Evolutionary conservation across 2,329 filamentous ascomycete species (phyloP), one percentile per base, ranked within the genome.

Genomic region (Nemania sp.): DNA sequence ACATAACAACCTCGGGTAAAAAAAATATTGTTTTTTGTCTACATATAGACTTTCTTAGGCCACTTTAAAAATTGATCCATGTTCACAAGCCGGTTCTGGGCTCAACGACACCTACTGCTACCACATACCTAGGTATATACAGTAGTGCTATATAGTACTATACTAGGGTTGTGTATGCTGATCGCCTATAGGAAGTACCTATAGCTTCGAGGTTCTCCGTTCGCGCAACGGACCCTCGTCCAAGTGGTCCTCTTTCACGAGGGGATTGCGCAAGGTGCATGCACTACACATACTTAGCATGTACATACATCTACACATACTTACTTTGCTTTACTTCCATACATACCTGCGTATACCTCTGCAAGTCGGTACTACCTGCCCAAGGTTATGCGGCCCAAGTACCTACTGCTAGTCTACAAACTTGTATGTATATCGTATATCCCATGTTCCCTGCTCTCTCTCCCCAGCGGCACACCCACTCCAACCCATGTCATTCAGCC

Each of bases 401-500:
- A n/a, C n/a, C n/a, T n/a, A n/a, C n/a, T n/a, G n/a, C n/a, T n/a
- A n/a, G n/a, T n/a, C n/a, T n/a, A 41, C 8, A 5, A 41, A 11
- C 3, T 11, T 41, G 15, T 11, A n/a, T 6, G 45, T 53, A 24
- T 20, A 43, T 54, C 10, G 29, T 41, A 32, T 45, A 53, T 45
- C 41, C 57, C 62, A 63, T 64, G 65, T 60, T 38, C 60, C 62
- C 55, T 67, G 62, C 49, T 47, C 60, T 57, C 58, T 67, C 57
- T 49, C 26, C 55, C 15, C 61, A 32, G 62, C 68, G 57, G 58
- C 65, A 64, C 60, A 64, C 62, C 61, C 68, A 67, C 66, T 60
- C 35, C 29, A 43, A 52, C 62, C 68, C 68, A 54, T 70, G 68
- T 65, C 65, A 64, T 64, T 67, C 64, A 69, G 67, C 67, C 67